Evolutionary conservation across 257 asterid genomes (phyloP), one percentile per base, ranked within the genome.

Genomic region (Voacanga thouarsii): DNA sequence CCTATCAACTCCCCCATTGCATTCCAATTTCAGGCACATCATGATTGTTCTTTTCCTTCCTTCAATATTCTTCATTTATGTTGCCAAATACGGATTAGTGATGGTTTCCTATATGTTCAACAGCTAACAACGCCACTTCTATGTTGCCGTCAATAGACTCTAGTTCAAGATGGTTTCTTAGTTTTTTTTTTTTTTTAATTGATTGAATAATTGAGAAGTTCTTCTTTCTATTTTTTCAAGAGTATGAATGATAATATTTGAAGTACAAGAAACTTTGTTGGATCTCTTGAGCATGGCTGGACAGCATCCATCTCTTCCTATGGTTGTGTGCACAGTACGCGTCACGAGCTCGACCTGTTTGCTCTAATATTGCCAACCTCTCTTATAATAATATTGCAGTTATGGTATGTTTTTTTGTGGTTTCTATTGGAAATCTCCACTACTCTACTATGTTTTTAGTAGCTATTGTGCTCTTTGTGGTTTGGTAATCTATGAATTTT

Each of bases 51-150:
- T 53, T 39, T 50, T 47, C 24, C 3, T 70, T 56, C 37, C 49
- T 28, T 9, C 60, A 26, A 21, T 7, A 45, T 6, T 28, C 45
- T 12, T n/a, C n/a, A n/a, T n/a, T n/a, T n/a, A n/a, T n/a, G n/a
- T n/a, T n/a, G n/a, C n/a, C n/a, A n/a, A n/a, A 9, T 67, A 43
- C 65, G 24, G 28, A 18, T 30, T 61, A 26, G 33, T 64, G 21
- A 74, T 72, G 8, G 21, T 19, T 5, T 26, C 51, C 4, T 71
- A 47, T 61, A 76, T 68, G 12, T 26, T 76, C 78, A 77, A 82
- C 93, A 94, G 92, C 68, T 92, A 86, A n/a, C 97, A 90, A 64
- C 90, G 96, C 84, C 99, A 95, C 85, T 93, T 89, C 86, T 95
- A 93, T 84, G 97, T 93, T 44, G 99, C 99, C 65, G 97, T 95